Evolutionary conservation across 1,139 yeast genomes (phyloP).

Genomic region (Zygotorulaspora mrakii): DNA sequence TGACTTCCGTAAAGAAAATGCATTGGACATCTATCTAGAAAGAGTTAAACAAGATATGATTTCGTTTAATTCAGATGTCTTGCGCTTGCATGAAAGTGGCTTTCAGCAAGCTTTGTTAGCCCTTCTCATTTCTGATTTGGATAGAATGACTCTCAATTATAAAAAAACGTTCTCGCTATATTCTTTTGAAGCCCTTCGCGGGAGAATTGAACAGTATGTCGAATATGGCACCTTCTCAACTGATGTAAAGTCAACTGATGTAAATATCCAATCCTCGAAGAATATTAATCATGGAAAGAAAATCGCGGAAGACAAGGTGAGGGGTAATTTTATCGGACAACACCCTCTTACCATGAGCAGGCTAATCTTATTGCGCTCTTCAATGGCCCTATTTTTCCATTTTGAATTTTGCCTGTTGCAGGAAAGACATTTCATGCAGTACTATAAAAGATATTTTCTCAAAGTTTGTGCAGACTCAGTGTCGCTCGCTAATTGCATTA

Average conservation of each 20-base stretch:
- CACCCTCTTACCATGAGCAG: conserved; percentile 26
- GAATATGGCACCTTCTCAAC: conserved; percentile 18
- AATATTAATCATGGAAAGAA: conserved; percentile 6
- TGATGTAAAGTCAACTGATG: too few species aligned
- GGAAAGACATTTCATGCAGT: conserved; percentile 18
- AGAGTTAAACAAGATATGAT: conserved; percentile 25
- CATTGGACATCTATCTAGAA: conserved; percentile 21
- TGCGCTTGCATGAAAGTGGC: conserved; percentile 23
- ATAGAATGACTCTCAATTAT: conserved; percentile 23
- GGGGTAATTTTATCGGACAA: conserved; percentile 19
- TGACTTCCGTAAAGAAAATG: conserved; percentile 20
- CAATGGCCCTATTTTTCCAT: conserved; percentile 29
- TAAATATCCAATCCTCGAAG: too few species aligned
- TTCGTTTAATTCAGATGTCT: conserved; percentile 11
- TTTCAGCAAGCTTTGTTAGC: conserved; percentile 28
- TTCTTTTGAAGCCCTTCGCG: conserved; percentile 19
- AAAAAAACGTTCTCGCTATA: conserved; percentile 18
- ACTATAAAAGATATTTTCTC: conserved; percentile 26
- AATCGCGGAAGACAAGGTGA: conserved; percentile 9
- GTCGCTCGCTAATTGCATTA: conserved; percentile 20
- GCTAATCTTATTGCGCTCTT: conserved; percentile 27
- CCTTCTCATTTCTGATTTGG: conserved; percentile 26
- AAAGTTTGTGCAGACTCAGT: conserved; percentile 21
- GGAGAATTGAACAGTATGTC: conserved; percentile 17
- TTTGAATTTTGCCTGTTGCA: conserved; percentile 23